These are phyloP conservation scores for Clohesyomyces aquaticus DNA, from an alignment of 495 filamentous ascomycete genomes.

Conservation along the genomic window DNA sequence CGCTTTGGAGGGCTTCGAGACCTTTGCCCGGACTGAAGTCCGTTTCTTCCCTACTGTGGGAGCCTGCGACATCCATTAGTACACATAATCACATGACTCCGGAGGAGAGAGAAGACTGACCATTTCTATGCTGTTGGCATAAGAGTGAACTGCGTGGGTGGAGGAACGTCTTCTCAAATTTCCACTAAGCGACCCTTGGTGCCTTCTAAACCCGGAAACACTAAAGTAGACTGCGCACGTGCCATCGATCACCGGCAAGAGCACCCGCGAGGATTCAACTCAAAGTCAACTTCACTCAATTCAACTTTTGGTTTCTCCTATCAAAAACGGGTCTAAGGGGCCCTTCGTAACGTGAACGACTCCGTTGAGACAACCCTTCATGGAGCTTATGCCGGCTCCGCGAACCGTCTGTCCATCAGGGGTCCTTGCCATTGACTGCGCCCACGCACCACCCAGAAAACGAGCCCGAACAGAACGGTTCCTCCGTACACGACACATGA, in stretches of 20 bases:
- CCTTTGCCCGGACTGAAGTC: slow-evolving; percentile 11
- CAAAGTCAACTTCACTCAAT: no score
- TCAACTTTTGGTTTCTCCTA: no score
- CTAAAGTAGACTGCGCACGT: neutral
- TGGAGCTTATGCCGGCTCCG: neutral
- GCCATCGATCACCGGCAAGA: neutral
- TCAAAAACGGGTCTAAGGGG: neutral
- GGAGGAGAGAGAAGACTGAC: neutral
- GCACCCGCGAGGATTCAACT: no score
- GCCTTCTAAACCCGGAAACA: no score
- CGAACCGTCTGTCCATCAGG: slow-evolving; percentile 11
- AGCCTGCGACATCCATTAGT: neutral
- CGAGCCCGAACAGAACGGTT: slow-evolving; percentile 16
- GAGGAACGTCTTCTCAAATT: neutral
- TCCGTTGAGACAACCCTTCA: no score
- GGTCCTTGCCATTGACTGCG: slow-evolving; percentile 20
- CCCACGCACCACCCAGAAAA: slow-evolving; percentile 13
- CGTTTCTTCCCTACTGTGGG: slow-evolving; percentile 25
- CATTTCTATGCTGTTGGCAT: neutral
- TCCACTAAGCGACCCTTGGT: neutral
- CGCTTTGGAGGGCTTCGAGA: neutral
- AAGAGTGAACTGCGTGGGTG: neutral
- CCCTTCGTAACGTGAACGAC: no score
- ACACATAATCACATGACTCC: neutral
- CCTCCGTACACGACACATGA: slow-evolving; percentile 31